Evolutionary conservation across 2,329 filamentous ascomycete species (phyloP).

Genomic region (Sordariomycetes sp.): DNA sequence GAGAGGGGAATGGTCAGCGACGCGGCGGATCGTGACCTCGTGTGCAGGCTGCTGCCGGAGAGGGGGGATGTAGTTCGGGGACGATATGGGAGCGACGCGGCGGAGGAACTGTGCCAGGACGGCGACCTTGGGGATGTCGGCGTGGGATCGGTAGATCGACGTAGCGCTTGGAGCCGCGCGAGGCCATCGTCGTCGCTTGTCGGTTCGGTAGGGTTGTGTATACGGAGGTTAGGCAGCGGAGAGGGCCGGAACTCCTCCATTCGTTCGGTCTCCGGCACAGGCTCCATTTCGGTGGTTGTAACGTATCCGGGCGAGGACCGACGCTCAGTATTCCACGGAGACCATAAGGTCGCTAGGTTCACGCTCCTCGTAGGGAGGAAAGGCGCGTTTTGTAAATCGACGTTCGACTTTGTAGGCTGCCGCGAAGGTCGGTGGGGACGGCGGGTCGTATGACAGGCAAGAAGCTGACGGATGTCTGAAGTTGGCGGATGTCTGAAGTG

Average conservation of each 20-base stretch:
- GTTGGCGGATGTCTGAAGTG: background rate
- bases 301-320: background rate
- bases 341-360: background rate
- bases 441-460: background rate
- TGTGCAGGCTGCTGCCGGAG: slow-evolving; percentile 27
- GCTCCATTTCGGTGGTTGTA: slow-evolving; percentile 37
- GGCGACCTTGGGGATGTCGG: slow-evolving; percentile 38
- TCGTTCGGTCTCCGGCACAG: slow-evolving; percentile 54
- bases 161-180: slow-evolving; percentile 37
- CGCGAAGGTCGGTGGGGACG: background rate
- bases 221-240: slow-evolving; percentile 38
- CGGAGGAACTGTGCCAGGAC: slow-evolving; percentile 27
- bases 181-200: slow-evolving; percentile 27
- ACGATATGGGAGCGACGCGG: slow-evolving; percentile 38
- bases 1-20: slow-evolving; percentile 43
- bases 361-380: background rate
- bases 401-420: background rate
- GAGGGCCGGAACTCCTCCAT: slow-evolving; percentile 53
- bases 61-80: slow-evolving; percentile 33
- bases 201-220: slow-evolving; percentile 22
- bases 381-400: background rate
- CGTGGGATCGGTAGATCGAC: slow-evolving; percentile 45
- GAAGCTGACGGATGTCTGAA: background rate
- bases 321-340: background rate
- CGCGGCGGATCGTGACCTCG: slow-evolving; percentile 43